Conservation (phyloP, 2,329 filamentous ascomycete genomes). For the Stylonectria norvegica region DNA sequence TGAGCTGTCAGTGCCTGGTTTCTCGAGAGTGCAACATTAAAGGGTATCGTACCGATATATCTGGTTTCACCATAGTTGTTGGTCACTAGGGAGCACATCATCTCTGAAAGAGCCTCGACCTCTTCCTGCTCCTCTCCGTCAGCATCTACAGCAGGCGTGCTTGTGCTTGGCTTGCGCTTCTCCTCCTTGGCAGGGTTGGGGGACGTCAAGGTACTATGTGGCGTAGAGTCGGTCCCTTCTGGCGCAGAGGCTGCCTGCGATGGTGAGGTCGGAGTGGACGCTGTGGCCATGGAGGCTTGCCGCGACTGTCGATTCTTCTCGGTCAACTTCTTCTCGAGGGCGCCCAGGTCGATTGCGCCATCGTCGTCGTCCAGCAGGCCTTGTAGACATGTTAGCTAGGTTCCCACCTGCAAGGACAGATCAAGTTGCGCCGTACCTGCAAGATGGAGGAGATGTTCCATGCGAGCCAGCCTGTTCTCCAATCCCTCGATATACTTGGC, state of each 20-base stretch:
- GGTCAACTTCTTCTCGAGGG: conserved; percentile 71
- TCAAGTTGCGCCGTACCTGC: conserved; percentile 33
- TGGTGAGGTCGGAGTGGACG: conserved; percentile 51
- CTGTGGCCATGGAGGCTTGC: conserved; percentile 44
- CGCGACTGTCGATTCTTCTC: conserved; percentile 54
- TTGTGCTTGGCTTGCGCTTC: conserved; percentile 28
- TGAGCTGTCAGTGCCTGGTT: too few species aligned
- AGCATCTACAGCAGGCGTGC: conserved; percentile 16
- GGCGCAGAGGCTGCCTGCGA: conserved; percentile 44
- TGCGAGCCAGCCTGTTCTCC: conserved; percentile 89
- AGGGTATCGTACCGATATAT: conserved; percentile 71
- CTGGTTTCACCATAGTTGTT: conserved; percentile 92
- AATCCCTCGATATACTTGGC: conserved; percentile 98
- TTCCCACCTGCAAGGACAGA: background rate
- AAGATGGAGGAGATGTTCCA: conserved; percentile 93
- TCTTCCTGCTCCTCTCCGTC: conserved; percentile 49
- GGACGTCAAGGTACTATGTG: conserved; percentile 54
- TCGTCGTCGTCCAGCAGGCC: conserved; percentile 83
- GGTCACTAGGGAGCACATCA: conserved; percentile 98
- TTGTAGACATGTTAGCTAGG: conserved; percentile 28
- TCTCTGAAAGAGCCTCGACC: conserved; percentile 86
- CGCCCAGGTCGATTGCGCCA: conserved; percentile 81
- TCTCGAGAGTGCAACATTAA: too few species aligned
- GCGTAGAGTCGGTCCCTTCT: conserved; percentile 44
- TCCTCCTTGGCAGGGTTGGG: conserved; percentile 43